These are phyloP conservation scores for Xerocomus brunneocitrinus DNA, from an alignment of 768 basidiomycete species.

Conservation along the genomic window DNA sequence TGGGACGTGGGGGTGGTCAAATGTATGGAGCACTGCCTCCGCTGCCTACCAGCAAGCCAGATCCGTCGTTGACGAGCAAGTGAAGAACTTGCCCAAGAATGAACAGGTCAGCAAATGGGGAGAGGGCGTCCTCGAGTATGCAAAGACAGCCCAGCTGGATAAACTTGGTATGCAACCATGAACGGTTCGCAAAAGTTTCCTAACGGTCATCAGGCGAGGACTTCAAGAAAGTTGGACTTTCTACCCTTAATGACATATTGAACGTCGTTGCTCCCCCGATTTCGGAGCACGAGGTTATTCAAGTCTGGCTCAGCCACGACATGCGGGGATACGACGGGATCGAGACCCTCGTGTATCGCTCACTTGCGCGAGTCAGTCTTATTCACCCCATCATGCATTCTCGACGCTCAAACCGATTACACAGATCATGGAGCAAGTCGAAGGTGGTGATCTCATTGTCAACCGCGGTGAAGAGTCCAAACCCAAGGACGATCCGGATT, in stretches of 20 bases:
- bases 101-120: slow-evolving; percentile 88
- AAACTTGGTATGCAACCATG: slow-evolving; percentile 64
- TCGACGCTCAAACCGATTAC: slow-evolving; percentile 2
- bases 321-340: slow-evolving; percentile 97
- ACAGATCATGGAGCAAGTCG: slow-evolving; percentile 91
- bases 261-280: slow-evolving; percentile 98
- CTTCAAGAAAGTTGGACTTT: slow-evolving; percentile 81
- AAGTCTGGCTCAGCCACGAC: slow-evolving; percentile 93
- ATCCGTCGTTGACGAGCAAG: slow-evolving; percentile 88
- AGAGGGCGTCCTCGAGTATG: slow-evolving; percentile 80
- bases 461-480: slow-evolving; percentile 76
- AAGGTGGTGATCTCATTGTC: slow-evolving; percentile 87
- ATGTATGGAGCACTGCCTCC: slow-evolving; percentile 84
- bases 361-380: slow-evolving; percentile 65
- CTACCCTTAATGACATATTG: slow-evolving; percentile 85
- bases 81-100: slow-evolving; percentile 80
- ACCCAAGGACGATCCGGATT: slow-evolving; percentile 50
- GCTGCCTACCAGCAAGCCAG: slow-evolving; percentile 84
- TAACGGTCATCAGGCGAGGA: slow-evolving; percentile 63
- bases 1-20: slow-evolving; percentile 74
- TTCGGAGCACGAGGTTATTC: slow-evolving; percentile 95
- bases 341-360: slow-evolving; percentile 88
- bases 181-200: background rate
- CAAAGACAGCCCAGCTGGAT: slow-evolving; percentile 85
- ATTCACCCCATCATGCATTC: background rate